A percentile compares a stretch with the other conserved stretches of the same genome.
Evolutionary conservation across 192 early-diverging fungal genomes (phyloP).

Genomic region (Podila epicladia): DNA sequence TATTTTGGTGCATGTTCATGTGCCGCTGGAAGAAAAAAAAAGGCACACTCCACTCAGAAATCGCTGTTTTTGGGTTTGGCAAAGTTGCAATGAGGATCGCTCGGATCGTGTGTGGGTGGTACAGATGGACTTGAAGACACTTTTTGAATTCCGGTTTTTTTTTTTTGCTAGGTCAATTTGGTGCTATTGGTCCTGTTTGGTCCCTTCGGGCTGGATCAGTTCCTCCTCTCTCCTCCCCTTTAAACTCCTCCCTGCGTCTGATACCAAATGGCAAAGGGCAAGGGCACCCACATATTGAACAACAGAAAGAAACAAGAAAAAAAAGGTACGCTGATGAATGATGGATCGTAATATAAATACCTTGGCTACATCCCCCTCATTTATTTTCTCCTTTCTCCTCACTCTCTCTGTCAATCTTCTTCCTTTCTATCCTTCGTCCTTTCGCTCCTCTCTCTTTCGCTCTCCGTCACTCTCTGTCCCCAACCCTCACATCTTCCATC

Average conservation of each 20-base stretch:
- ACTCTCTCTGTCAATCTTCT: constrained; percentile 5
- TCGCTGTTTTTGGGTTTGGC: no score
- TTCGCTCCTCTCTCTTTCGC: not conserved
- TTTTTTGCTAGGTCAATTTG: no score
- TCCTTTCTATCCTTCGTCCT: constrained; percentile 5
- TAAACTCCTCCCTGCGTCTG: not conserved
- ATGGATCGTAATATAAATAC: constrained; percentile 19
- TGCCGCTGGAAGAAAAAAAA: not conserved
- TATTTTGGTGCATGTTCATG: not conserved
- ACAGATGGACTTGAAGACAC: no score
- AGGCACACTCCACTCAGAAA: no score
- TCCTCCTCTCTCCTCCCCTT: not conserved
- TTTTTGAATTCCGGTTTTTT: no score
- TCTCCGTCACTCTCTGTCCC: not conserved
- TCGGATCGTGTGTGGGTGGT: no score
- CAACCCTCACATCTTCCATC: not conserved
- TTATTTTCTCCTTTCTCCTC: not conserved
- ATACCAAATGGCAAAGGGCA: not conserved
- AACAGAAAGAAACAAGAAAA: no score
- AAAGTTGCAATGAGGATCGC: no score
- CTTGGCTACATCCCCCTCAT: not conserved
- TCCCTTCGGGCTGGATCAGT: no score
- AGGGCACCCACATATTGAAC: no score
- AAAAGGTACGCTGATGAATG: not conserved
- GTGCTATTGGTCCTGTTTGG: no score